Percentiles rank a stretch among this genome's conserved stretches.
Evolutionary conservation across 2,329 filamentous ascomycete genomes (phyloP).

Genomic region (Ceratocystis papillata): DNA sequence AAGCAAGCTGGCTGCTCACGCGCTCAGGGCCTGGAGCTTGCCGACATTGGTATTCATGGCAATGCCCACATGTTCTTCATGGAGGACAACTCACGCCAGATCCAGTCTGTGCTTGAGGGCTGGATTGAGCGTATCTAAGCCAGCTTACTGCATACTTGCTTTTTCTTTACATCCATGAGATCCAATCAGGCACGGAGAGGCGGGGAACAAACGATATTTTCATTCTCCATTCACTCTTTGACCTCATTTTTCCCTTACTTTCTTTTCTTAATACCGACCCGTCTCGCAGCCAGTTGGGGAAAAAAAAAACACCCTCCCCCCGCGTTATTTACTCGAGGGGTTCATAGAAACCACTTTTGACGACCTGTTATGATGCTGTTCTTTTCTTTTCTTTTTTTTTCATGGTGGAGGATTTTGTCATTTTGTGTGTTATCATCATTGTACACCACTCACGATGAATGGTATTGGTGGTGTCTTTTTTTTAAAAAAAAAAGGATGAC

Average conservation of each 20-base stretch:
- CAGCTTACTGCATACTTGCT: neutral
- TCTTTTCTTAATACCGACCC: neutral
- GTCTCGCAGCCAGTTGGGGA: neutral
- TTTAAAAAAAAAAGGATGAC: too few species aligned
- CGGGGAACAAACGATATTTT: neutral
- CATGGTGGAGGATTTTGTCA: too few species aligned
- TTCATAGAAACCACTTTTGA: too few species aligned
- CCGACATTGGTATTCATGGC: conserved; percentile 34
- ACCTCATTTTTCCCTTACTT: neutral
- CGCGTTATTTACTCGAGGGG: too few species aligned
- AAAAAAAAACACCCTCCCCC: too few species aligned
- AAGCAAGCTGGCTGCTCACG: conserved; percentile 34
- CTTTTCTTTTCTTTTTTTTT: too few species aligned
- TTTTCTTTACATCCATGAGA: neutral
- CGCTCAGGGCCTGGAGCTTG: conserved; percentile 30
- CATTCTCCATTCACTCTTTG: neutral
- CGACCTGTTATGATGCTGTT: too few species aligned
- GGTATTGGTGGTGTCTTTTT: too few species aligned
- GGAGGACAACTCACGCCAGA: conserved; percentile 39
- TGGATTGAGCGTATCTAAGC: conserved; percentile 20
- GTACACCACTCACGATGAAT: too few species aligned
- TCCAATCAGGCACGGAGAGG: too few species aligned
- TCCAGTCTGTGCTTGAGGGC: conserved; percentile 26
- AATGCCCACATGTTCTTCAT: conserved; percentile 42
- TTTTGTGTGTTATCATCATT: too few species aligned